Conservation (phyloP, 805 yeast genomes). For the Candida endomychidarum region DNA sequence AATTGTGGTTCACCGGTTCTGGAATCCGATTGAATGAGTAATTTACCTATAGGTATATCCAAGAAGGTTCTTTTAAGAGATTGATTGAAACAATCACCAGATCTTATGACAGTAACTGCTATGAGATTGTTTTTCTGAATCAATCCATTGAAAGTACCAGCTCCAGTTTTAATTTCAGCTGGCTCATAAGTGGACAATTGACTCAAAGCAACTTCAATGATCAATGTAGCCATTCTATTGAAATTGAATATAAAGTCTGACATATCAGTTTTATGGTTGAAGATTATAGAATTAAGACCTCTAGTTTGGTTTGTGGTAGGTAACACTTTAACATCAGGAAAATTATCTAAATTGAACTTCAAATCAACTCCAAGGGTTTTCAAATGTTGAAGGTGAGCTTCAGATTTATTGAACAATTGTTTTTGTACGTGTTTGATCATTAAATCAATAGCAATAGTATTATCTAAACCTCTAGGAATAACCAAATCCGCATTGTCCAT, state of each 20-base stretch:
- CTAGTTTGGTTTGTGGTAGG: constrained; percentile 62
- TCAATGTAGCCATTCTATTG: constrained; percentile 72
- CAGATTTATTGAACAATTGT: constrained; percentile 65
- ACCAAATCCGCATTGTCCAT: constrained; percentile 80
- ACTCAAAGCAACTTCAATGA: constrained; percentile 70
- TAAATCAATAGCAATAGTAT: constrained; percentile 73
- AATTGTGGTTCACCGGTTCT: constrained; percentile 92
- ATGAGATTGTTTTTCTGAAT: constrained; percentile 51
- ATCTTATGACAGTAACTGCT: constrained; percentile 79
- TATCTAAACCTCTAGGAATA: constrained; percentile 89
- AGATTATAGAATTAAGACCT: constrained; percentile 70
- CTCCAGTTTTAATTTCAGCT: constrained; percentile 28
- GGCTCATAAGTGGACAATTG: constrained; percentile 41
- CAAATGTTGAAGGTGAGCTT: constrained; percentile 64
- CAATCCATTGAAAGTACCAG: constrained; percentile 35
- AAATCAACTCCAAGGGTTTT: constrained; percentile 51
- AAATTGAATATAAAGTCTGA: constrained; percentile 86
- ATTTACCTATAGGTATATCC: constrained; percentile 75
- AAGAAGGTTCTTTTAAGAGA: constrained; percentile 77
- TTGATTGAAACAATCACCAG: constrained; percentile 89
- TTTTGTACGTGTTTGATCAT: constrained; percentile 76
- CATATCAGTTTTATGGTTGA: constrained; percentile 53
- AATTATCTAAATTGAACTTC: constrained; percentile 28
- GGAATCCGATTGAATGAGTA: constrained; percentile 84
- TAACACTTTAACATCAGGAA: constrained; percentile 34